These are phyloP conservation scores for Takakia lepidozioides DNA, from an alignment of 225 moss, liverwort and hornwort species.

Conservation along the genomic window DNA sequence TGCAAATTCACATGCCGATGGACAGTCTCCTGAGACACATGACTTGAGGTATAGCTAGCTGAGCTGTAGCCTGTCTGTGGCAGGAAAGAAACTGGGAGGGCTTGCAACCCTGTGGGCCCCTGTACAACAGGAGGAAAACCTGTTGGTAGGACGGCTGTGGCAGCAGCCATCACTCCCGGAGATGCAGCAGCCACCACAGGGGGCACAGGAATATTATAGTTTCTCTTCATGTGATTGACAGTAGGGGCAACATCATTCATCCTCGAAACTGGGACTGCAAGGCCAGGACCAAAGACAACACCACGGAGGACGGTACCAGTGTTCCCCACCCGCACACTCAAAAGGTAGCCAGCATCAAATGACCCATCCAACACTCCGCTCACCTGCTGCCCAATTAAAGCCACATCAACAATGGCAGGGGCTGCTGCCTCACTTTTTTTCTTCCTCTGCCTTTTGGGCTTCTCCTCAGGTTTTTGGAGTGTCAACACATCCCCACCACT, in stretches of 20 bases:
- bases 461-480: conserved; percentile 17
- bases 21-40: conserved; percentile 21
- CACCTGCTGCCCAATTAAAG: too few species aligned
- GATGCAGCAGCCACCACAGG: conserved; percentile 13
- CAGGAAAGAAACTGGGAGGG: conserved; percentile 39
- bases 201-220: conserved; percentile 37
- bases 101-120: conserved; percentile 32
- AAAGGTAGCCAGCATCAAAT: conserved; percentile 92
- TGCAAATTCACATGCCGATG: conserved; percentile 21
- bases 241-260: conserved; percentile 69
- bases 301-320: conserved; percentile 71
- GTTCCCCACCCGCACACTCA: conserved; percentile 66
- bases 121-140: conserved; percentile 5
- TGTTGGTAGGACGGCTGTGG: conserved; percentile 2
- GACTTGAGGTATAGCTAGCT: conserved; percentile 23
- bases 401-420: conserved; percentile 36
- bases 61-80: conserved; percentile 39
- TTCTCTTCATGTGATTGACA: conserved; percentile 66
- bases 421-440: conserved; percentile 36
- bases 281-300: conserved; percentile 80
- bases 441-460: conserved; percentile 73
- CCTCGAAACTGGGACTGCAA: conserved; percentile 55
- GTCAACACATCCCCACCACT: conserved; percentile 15
- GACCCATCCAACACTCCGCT: conserved; percentile 96
- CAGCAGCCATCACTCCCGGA: conserved; percentile 9